Evolutionary conservation across 1,284 basidiomycete genomes (phyloP).

Genomic region (Rhodotorula glutinis): DNA sequence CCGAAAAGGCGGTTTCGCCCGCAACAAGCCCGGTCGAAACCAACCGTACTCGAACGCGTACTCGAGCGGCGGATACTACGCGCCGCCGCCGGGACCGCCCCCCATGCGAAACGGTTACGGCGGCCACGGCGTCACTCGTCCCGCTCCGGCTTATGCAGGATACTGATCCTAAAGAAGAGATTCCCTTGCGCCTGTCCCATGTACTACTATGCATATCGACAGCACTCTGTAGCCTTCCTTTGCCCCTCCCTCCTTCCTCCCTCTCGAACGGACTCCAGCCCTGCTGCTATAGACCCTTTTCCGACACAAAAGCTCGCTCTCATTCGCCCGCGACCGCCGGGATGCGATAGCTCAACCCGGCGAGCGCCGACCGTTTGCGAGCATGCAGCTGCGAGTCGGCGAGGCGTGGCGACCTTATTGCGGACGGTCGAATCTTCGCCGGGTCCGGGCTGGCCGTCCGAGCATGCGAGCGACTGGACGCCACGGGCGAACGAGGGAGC

Average conservation of each 20-base stretch:
- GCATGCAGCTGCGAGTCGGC: no score
- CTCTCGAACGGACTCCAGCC: no score
- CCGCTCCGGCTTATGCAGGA: background rate
- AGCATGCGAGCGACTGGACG: no score
- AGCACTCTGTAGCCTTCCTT: background rate
- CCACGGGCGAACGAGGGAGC: no score
- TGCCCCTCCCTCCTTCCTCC: background rate
- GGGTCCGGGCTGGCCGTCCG: no score
- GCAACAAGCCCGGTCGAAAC: constrained; percentile 7
- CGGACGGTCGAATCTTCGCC: no score
- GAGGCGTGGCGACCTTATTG: no score
- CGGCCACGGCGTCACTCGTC: background rate
- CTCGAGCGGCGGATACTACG: background rate
- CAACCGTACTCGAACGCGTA: constrained; percentile 14
- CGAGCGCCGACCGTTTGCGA: no score
- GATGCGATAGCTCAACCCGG: no score
- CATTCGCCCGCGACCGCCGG: background rate
- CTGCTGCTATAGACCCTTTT: background rate
- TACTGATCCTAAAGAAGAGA: background rate
- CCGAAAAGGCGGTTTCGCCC: background rate
- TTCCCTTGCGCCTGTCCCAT: background rate
- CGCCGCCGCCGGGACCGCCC: background rate
- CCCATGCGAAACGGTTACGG: background rate
- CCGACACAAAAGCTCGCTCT: no score
- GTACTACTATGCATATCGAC: background rate